Evolutionary conservation across 805 yeast genomes (phyloP).

Genomic region (Grigorovia yakushimaensis): DNA sequence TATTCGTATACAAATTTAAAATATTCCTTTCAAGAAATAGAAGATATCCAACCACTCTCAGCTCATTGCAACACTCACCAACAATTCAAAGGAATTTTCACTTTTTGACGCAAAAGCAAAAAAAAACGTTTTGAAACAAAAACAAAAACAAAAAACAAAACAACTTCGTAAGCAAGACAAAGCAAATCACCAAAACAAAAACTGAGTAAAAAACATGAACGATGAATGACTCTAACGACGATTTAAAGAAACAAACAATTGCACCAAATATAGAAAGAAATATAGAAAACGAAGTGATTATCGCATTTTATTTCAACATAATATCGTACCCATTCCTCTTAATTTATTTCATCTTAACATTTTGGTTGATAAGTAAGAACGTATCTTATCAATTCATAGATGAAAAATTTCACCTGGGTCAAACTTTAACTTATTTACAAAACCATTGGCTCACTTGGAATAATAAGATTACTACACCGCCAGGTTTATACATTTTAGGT

Average conservation of each 20-base stretch:
- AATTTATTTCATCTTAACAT: slow-evolving; percentile 20
- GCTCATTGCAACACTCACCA: too few relatives aligned
- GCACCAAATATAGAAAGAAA: slow-evolving; percentile 24
- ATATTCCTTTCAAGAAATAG: too few relatives aligned
- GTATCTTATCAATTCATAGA: slow-evolving; percentile 35
- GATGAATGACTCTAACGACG: neutral
- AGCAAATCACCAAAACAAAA: neutral
- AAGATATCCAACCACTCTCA: too few relatives aligned
- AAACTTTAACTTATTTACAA: slow-evolving; percentile 55
- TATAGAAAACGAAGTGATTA: slow-evolving; percentile 22
- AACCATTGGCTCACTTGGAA: slow-evolving; percentile 69
- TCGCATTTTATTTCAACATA: slow-evolving; percentile 28
- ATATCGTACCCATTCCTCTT: slow-evolving; percentile 25
- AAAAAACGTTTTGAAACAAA: too few relatives aligned
- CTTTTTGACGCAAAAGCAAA: too few relatives aligned
- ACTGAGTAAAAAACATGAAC: neutral
- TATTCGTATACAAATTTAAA: neutral
- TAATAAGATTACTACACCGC: slow-evolving; percentile 91
- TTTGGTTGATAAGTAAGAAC: slow-evolving; percentile 21
- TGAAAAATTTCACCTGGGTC: slow-evolving; percentile 80
- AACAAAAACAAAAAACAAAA: too few relatives aligned
- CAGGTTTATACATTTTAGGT: slow-evolving; percentile 65
- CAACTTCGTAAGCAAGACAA: neutral
- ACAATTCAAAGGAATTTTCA: too few relatives aligned
- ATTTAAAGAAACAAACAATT: slow-evolving; percentile 9